Evolutionary conservation across 2,329 filamentous ascomycete genomes (phyloP).

Genomic region (Neonectria faginata): DNA sequence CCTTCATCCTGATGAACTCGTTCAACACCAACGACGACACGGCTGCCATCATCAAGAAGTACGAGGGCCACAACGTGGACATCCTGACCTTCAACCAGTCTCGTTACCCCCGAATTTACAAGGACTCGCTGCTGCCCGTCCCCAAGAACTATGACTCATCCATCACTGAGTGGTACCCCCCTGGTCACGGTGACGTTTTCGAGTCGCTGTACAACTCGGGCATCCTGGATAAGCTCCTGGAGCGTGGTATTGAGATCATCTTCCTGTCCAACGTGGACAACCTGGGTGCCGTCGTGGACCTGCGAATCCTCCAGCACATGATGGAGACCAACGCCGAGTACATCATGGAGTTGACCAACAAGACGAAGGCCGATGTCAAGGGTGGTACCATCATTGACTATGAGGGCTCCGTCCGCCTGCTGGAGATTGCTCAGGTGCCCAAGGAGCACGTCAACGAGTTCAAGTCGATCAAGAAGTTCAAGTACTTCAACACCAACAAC

Average conservation of each 20-base stretch:
- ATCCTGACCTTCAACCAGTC: conserved; percentile 99
- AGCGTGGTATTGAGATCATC: conserved; percentile 95
- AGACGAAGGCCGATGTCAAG: conserved; percentile 99
- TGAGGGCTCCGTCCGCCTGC: conserved; percentile 93
- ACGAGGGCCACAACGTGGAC: conserved; percentile 99
- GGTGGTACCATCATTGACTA: conserved; percentile 99
- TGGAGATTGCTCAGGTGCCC: conserved; percentile 98
- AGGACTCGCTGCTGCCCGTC: conserved; percentile 96
- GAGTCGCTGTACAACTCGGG: conserved; percentile 99
- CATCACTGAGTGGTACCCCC: conserved; percentile 98
- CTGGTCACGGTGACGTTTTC: conserved; percentile 99
- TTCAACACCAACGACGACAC: conserved; percentile 99
- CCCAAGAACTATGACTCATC: conserved; percentile 89
- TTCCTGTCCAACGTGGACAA: conserved; percentile 99
- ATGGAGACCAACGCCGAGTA: conserved; percentile 97
- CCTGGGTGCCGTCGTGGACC: conserved; percentile 95
- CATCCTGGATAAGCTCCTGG: conserved; percentile 94
- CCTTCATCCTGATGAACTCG: conserved; percentile 99
- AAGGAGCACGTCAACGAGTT: conserved; percentile 99
- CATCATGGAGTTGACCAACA: conserved; percentile 99
- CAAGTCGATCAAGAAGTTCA: conserved; percentile 99
- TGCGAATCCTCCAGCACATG: conserved; percentile 99
- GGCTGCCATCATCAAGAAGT: conserved; percentile 99
- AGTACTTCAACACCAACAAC: conserved; percentile 99
- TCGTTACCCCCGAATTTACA: conserved; percentile 95